Base-by-base conservation (phyloP, 2,329 filamentous ascomycete genomes). In the Scedosporium boydii region DNA sequence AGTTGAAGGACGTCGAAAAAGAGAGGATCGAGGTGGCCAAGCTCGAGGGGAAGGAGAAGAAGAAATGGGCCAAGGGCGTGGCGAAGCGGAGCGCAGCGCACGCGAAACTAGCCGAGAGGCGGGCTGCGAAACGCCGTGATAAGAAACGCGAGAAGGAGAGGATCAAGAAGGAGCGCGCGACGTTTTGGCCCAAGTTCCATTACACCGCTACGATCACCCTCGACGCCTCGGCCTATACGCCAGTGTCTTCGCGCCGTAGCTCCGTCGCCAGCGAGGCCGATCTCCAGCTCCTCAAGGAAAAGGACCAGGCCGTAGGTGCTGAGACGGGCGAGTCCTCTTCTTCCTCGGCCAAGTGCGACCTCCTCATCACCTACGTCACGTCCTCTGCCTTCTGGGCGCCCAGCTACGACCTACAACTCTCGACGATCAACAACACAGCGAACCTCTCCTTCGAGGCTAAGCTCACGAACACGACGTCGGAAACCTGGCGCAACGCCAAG, bases 331-430 rank as follows among this genome's bases (percentile, higher is more conserved):
- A 21, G 60, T 66, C 26, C 63, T 44, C 38, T 7, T 18, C 34
- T 14, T 46, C 60, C 23, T 21, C 18, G 14, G 27, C 6, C 56
- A 71, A 53, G 6, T 82, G 79, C 68, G 74, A 80, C 60, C 70
- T 88, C 6, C 75, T 79, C 3, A 68, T 87, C n/a, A 82, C 80
- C 0, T 87, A 87, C 68, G 79, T 87, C 42, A 85, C 85, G 0
- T 74, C 76, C 6, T 77, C 78, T 1, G 84, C 84, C 0, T 82
- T 74, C 64, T 88, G 86, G 85, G 73, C 75, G 0, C 83, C 86
- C 2, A 82, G 78, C 62, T 88, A 88, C 69, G 84, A 88, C 66
- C 72, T 88, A 46, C 79, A 79, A 60, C 76, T 89, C n/a, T 83
- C 78, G 12, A 86, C 85, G 1, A 78, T 80, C 0, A 76, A 72